These are phyloP conservation scores for Thalassiosira ordinaria DNA, from an alignment of 352 stramenopile species.

Conservation along the genomic window DNA sequence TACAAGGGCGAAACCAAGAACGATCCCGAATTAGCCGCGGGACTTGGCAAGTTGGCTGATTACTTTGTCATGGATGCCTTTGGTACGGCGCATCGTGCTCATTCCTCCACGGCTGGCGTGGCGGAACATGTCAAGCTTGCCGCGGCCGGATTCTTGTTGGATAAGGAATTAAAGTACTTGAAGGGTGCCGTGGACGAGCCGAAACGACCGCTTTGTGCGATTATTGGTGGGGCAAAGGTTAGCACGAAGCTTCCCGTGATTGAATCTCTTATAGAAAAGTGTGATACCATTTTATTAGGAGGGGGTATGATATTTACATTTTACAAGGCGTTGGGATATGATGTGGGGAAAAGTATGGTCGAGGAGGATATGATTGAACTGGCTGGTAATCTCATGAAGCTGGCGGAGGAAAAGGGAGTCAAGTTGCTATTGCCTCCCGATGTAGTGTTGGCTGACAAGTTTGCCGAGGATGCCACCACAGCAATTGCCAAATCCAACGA, in stretches of 20 bases:
- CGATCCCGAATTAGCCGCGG: slow-evolving; percentile 90
- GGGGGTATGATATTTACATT: slow-evolving; percentile 99
- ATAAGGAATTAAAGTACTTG: slow-evolving; percentile 99
- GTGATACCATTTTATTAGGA: slow-evolving; percentile 98
- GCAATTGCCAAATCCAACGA: slow-evolving; percentile 90
- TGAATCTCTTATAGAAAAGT: slow-evolving; percentile 99
- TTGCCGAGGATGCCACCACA: slow-evolving; percentile 92
- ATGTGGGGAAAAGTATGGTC: slow-evolving; percentile 94
- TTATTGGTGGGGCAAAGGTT: slow-evolving; percentile 99
- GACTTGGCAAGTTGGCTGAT: slow-evolving; percentile 91
- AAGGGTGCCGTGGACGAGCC: slow-evolving; percentile 97
- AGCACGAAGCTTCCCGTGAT: slow-evolving; percentile 99
- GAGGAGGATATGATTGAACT: slow-evolving; percentile 90
- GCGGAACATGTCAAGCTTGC: slow-evolving; percentile 87
- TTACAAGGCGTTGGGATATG: slow-evolving; percentile 97
- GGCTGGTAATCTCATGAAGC: slow-evolving; percentile 92
- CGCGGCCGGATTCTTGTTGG: slow-evolving; percentile 95
- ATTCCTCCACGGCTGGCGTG: slow-evolving; percentile 98
- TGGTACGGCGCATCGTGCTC: slow-evolving; percentile 97
- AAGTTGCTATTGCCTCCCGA: slow-evolving; percentile 97
- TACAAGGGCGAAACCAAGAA: slow-evolving; percentile 98
- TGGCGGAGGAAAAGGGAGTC: slow-evolving; percentile 97
- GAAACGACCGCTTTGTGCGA: slow-evolving; percentile 95
- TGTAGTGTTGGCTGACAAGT: slow-evolving; percentile 98
- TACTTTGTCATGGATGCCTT: slow-evolving; percentile 99